phyloP scores from a whole-genome alignment of 176 grass and related monocot species.

The Musa schizocarpa region DNA sequence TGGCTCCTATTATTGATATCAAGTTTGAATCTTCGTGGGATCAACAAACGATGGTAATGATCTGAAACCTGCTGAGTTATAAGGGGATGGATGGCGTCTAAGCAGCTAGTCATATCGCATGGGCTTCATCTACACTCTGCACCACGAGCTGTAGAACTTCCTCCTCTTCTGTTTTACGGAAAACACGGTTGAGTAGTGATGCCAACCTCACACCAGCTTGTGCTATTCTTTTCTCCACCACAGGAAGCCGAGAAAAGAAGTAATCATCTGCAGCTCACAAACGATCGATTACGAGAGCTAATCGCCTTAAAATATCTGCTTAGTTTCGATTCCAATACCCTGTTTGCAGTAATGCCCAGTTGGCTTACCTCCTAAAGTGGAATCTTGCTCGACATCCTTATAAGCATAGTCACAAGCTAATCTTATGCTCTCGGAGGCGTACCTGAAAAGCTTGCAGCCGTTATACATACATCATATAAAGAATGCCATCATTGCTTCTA shows the following conservation, averaged over 20 bases:
- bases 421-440: constrained; percentile 69
- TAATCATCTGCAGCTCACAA: constrained; percentile 67
- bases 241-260: constrained; percentile 67
- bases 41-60: no score
- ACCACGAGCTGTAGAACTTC: neutral
- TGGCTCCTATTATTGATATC: no score
- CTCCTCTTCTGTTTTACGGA: neutral
- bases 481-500: neutral
- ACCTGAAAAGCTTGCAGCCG: constrained; percentile 33
- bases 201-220: constrained; percentile 79
- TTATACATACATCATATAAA: neutral
- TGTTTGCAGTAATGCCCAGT: neutral
- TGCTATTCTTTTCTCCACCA: constrained; percentile 75
- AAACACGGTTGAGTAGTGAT: constrained; percentile 66
- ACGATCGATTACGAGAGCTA: neutral
- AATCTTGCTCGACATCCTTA: constrained; percentile 68
- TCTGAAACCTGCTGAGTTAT: no score
- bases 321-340: neutral
- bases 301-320: neutral
- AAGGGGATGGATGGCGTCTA: neutral
- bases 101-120: neutral
- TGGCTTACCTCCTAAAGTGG: constrained; percentile 51
- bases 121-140: neutral
- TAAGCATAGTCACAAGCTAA: constrained; percentile 78
- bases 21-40: no score